phyloP scores from a whole-genome alignment of 257 asterid species.

The Capsicum rhomboideum region DNA sequence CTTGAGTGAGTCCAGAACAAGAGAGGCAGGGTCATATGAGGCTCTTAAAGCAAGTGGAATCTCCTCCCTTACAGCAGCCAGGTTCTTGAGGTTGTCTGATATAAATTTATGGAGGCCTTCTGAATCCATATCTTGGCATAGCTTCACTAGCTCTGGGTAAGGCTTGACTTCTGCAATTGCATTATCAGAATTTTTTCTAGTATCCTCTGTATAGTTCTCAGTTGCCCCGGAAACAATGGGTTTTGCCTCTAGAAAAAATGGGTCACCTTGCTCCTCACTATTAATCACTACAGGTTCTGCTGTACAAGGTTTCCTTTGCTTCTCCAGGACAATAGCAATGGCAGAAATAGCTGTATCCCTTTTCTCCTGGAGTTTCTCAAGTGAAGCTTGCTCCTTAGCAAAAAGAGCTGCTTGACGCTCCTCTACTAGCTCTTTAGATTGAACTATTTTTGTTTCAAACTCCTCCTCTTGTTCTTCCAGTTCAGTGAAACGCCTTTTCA shows the following conservation, averaged over 20 bases:
- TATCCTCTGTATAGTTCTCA: conserved; percentile 16
- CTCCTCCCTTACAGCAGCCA: conserved; percentile 70
- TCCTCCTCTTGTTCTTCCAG: conserved; percentile 32
- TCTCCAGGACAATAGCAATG: conserved; percentile 54
- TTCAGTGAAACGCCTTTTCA: too few relatives aligned
- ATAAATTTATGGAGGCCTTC: conserved; percentile 86
- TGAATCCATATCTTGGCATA: conserved; percentile 80
- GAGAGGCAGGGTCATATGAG: conserved; percentile 65
- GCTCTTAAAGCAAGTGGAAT: conserved; percentile 71
- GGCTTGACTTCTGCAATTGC: conserved; percentile 42
- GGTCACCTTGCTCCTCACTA: conserved; percentile 31
- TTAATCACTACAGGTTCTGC: conserved; percentile 16
- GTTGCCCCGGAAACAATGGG: conserved; percentile 24
- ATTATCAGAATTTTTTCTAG: conserved; percentile 23
- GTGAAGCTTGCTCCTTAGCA: conserved; percentile 75
- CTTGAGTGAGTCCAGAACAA: conserved; percentile 78
- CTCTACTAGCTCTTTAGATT: conserved; percentile 49
- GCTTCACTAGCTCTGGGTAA: conserved; percentile 68
- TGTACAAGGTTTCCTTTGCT: conserved; percentile 31
- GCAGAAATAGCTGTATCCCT: conserved; percentile 89
- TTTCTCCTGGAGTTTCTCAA: conserved; percentile 82
- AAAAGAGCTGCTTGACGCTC: conserved; percentile 51
- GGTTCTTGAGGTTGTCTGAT: conserved; percentile 91
- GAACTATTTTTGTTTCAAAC: conserved; percentile 40
- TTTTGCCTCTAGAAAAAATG: conserved; percentile 26